These are phyloP conservation scores for Xylariaceae sp. DNA, from an alignment of 2,329 filamentous ascomycete genomes.

Conservation along the genomic window DNA sequence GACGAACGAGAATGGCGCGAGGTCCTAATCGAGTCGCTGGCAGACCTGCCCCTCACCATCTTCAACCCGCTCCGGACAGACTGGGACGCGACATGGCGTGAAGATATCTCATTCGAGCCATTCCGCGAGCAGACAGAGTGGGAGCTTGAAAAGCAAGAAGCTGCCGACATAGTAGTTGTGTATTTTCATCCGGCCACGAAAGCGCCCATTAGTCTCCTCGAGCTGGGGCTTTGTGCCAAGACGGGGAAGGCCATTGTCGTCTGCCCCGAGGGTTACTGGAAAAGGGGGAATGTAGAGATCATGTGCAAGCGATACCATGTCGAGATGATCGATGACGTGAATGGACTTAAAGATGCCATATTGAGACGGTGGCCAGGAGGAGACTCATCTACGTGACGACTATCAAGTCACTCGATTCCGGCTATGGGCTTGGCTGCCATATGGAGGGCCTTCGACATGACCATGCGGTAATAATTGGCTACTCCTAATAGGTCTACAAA, in stretches of 20 bases:
- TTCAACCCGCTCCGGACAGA: slow-evolving; percentile 61
- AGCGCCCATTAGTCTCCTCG: slow-evolving; percentile 64
- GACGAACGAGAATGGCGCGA: slow-evolving; percentile 57
- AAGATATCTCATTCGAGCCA: slow-evolving; percentile 52
- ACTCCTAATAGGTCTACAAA: too few relatives aligned
- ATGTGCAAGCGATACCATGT: slow-evolving; percentile 58
- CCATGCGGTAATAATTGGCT: too few relatives aligned
- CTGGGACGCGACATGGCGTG: slow-evolving; percentile 61
- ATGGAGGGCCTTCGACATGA: too few relatives aligned
- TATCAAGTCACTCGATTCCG: too few relatives aligned
- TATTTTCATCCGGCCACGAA: slow-evolving; percentile 59
- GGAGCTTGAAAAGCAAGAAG: slow-evolving; percentile 64
- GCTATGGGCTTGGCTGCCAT: too few relatives aligned
- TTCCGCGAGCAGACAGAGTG: slow-evolving; percentile 61
- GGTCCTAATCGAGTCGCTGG: slow-evolving; percentile 48
- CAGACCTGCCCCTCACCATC: slow-evolving; percentile 55
- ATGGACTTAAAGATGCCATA: slow-evolving; percentile 48
- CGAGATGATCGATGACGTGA: slow-evolving; percentile 49
- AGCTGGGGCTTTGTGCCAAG: slow-evolving; percentile 60
- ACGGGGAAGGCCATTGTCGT: slow-evolving; percentile 57
- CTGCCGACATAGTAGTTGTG: slow-evolving; percentile 59
- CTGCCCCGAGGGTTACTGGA: slow-evolving; percentile 58
- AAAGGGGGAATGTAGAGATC: slow-evolving; percentile 66
- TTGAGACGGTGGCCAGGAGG: slow-evolving; percentile 36
- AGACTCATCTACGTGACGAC: neutral